phyloP scores from a whole-genome alignment of 2,329 filamentous ascomycete genomes.

The Sphaerulina populicola region DNA sequence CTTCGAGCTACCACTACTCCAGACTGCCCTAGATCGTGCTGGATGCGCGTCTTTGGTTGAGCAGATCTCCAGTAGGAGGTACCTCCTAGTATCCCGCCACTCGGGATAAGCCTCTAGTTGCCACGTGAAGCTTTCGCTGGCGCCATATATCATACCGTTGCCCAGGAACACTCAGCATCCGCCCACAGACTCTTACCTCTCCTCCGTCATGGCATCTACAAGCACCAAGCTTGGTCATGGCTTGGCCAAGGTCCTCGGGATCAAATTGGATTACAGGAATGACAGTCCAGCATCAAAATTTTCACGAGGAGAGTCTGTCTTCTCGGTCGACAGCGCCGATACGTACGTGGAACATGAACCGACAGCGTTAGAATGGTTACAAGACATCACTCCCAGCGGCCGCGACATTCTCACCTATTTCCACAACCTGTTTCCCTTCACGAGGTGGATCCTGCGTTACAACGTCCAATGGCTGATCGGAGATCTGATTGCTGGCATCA shows the following conservation, averaged over 20 bases:
- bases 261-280: conserved; percentile 67
- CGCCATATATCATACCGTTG: conserved; percentile 1
- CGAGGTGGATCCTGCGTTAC: conserved; percentile 81
- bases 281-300: conserved; percentile 48
- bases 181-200: conserved; percentile 6
- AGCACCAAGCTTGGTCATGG: conserved; percentile 57
- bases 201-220: conserved; percentile 27
- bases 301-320: conserved; percentile 68
- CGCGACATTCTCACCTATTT: conserved; percentile 53
- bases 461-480: conserved; percentile 83
- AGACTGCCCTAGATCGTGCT: conserved; percentile 9
- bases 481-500: conserved; percentile 79
- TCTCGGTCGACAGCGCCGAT: conserved; percentile 64
- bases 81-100: background rate
- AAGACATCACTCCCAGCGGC: conserved; percentile 52
- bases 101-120: conserved; percentile 6
- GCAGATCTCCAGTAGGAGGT: background rate
- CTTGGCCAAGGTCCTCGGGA: conserved; percentile 71
- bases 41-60: conserved; percentile 3
- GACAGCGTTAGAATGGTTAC: conserved; percentile 63
- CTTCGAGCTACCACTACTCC: conserved; percentile 1
- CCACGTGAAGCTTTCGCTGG: background rate
- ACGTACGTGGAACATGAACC: conserved; percentile 79
- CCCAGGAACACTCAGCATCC: conserved; percentile 7
- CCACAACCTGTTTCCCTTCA: conserved; percentile 72